Percentiles rank a stretch among this genome's conserved stretches.
Conservation (phyloP, 805 yeast species). For the Pichia kluyveri region DNA sequence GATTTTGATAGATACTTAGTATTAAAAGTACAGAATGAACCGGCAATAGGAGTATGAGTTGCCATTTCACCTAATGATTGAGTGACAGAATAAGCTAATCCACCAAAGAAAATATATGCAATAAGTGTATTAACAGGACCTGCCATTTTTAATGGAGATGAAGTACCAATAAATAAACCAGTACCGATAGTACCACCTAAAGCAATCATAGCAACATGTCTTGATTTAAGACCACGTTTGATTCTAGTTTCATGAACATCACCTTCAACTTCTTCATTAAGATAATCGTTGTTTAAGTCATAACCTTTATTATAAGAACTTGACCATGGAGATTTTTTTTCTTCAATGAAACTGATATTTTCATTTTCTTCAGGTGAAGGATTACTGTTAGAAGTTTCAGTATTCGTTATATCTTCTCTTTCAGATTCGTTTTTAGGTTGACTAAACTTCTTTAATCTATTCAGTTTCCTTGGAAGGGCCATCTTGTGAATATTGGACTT, state of each 20-base stretch:
- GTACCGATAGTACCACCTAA: slow-evolving; percentile 78
- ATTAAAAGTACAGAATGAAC: slow-evolving; percentile 64
- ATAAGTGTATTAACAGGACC: slow-evolving; percentile 67
- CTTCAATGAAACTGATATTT: neutral
- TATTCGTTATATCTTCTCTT: no score
- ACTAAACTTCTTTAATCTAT: no score
- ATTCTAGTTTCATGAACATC: slow-evolving; percentile 12
- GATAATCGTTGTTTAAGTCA: neutral
- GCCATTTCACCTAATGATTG: slow-evolving; percentile 79
- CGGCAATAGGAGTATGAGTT: slow-evolving; percentile 60
- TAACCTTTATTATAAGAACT: neutral
- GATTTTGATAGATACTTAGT: slow-evolving; percentile 63
- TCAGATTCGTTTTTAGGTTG: no score
- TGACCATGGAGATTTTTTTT: neutral
- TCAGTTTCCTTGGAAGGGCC: no score
- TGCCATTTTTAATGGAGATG: slow-evolving; percentile 42
- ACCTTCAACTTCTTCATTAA: slow-evolving; percentile 3
- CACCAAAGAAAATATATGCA: slow-evolving; percentile 57
- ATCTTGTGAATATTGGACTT: no score
- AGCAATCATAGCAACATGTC: slow-evolving; percentile 71
- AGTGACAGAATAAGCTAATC: slow-evolving; percentile 55
- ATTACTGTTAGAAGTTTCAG: no score
- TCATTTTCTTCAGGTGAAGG: no score
- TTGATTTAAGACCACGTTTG: slow-evolving; percentile 49
- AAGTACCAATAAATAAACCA: slow-evolving; percentile 62